Base-by-base conservation (phyloP, 352 stramenopile genomes). In the Globisporangium acanthophoron region DNA sequence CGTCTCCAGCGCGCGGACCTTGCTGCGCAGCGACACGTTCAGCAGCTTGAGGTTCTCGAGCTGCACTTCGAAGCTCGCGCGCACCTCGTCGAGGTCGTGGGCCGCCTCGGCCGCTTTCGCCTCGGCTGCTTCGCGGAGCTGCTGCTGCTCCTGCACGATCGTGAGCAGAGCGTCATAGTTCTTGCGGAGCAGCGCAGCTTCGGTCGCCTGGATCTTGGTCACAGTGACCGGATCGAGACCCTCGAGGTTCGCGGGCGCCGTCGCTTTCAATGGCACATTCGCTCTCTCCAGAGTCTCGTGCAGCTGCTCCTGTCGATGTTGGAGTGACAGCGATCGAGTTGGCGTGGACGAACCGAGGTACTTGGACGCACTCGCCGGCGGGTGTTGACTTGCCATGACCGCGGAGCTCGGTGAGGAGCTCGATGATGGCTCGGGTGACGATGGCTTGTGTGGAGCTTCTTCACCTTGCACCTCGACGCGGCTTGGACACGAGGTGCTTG, bases 101-200 rank as follows among this genome's bases (percentile, higher is more conserved):
- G 70, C 20, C 0, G 71, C 64, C 21, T 91, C 81, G 2, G 52
- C 29, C 2, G 75, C 75, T 37, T 57, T 67, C 13, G 61, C 45
- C 53, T 91, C 77, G 4, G 81, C 79, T 1, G 51, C 65, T 35
- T 90, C 77, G 39, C 81, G 79, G 3, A 76, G 67, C 58, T 77
- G 66, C 56, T 89, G 79, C 60, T 91, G 79, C 55, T 91, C 81
- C 9, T 80, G 78, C 6, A 93, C 76, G 48, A 93, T 77, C 18
- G 65, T 74, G n/a, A 93, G 78, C 18, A 93, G 50, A 13, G 79
- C 73, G 40, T 93, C 79, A 45, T 93, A 93, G 64, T 93, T 91
- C 27, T 82, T 86, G 3, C 84, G 79, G 0, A 93, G 58, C 40
- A 93, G 59, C 12, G 70, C 67, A 2, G 81, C 78, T 62, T 92